These are phyloP conservation scores for Ilyonectria destructans DNA, from an alignment of 2,329 filamentous ascomycete species.

Conservation along the genomic window DNA sequence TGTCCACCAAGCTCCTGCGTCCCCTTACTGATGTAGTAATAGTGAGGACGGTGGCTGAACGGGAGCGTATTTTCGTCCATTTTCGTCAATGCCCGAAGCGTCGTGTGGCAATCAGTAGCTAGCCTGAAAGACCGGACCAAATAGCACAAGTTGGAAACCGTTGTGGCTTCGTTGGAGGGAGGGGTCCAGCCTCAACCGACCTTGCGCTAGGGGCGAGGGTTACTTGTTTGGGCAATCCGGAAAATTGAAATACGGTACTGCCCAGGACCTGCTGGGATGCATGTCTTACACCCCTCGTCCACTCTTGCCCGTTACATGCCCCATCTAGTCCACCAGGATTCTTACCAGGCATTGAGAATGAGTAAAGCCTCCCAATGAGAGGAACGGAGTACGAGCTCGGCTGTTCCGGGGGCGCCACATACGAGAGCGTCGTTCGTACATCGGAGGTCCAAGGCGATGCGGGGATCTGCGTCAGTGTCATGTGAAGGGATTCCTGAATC, in stretches of 20 bases:
- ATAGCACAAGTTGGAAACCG: constrained; percentile 30
- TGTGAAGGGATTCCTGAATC: constrained; percentile 10
- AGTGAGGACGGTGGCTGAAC: constrained; percentile 5
- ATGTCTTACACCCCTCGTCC: constrained; percentile 25
- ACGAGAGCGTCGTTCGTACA: constrained; percentile 24
- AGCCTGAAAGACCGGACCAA: constrained; percentile 23
- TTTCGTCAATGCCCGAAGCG: constrained; percentile 15
- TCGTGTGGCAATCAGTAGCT: constrained; percentile 11
- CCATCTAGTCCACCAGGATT: constrained; percentile 11
- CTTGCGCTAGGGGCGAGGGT: constrained; percentile 33
- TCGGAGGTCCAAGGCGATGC: constrained; percentile 18
- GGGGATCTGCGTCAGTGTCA: constrained; percentile 11
- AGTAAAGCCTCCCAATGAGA: constrained; percentile 14
- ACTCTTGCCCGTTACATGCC: constrained; percentile 16
- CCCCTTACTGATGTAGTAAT: neutral
- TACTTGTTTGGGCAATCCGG: constrained; percentile 48
- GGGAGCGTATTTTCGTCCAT: constrained; percentile 3
- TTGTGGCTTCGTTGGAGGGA: constrained; percentile 41
- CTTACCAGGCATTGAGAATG: neutral
- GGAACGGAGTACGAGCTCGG: constrained; percentile 1
- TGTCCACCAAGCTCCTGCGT: neutral
- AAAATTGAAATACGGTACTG: constrained; percentile 20
- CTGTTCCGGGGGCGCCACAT: constrained; percentile 10
- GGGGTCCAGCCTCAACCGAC: constrained; percentile 35
- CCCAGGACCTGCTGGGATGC: constrained; percentile 19